Percentiles rank a stretch among this genome's conserved stretches.
These are phyloP conservation scores for Nyctanthes arbortristis DNA, from an alignment of 257 asterid genomes.

Conservation along the genomic window DNA sequence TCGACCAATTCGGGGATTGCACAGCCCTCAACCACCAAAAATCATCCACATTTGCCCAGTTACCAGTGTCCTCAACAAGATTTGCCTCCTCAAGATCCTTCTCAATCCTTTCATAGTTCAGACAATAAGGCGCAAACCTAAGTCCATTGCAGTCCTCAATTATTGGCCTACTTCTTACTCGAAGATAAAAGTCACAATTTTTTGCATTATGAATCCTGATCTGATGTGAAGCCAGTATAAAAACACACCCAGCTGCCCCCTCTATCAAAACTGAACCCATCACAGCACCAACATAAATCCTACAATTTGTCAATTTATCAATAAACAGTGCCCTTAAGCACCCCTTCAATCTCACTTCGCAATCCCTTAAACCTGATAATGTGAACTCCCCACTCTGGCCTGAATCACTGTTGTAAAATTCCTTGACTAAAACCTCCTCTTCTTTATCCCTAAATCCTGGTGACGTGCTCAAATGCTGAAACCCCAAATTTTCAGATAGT, in stretches of 20 bases:
- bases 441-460: conserved; percentile 62
- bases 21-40: conserved; percentile 85
- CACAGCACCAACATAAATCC: conserved; percentile 63
- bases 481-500: conserved; percentile 30
- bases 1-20: conserved; percentile 87
- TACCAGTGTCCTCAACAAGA: conserved; percentile 75
- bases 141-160: conserved; percentile 73
- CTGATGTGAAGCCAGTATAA: conserved; percentile 80
- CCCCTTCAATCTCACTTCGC: conserved; percentile 75
- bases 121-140: conserved; percentile 72
- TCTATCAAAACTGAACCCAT: conserved; percentile 74
- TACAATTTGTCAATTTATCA: conserved; percentile 57
- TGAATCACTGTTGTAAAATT: conserved; percentile 37
- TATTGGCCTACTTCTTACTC: conserved; percentile 89
- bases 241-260: conserved; percentile 62
- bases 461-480: conserved; percentile 31
- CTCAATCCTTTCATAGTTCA: conserved; percentile 63
- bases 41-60: conserved; percentile 90
- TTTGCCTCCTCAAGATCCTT: conserved; percentile 67
- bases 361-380: conserved; percentile 55
- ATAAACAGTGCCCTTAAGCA: conserved; percentile 74
- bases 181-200: conserved; percentile 70
- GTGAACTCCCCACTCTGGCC: conserved; percentile 62
- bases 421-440: conserved; percentile 51
- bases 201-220: conserved; percentile 78